phyloP scores from a whole-genome alignment of 2,329 filamentous ascomycete species.

The Cyanodermella asteris region DNA sequence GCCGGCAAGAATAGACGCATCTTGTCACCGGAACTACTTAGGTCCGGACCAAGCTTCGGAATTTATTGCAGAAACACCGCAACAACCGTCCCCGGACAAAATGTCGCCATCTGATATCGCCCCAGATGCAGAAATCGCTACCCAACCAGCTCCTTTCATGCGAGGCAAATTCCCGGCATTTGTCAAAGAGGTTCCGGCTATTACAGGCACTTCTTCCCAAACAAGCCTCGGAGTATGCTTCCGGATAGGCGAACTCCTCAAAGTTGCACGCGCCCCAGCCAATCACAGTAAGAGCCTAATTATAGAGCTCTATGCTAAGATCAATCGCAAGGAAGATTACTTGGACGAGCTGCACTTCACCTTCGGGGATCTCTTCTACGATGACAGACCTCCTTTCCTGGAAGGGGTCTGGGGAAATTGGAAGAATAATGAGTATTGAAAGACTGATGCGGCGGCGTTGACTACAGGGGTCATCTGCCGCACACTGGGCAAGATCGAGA shows the following conservation, averaged over 20 bases:
- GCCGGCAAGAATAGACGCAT: no score
- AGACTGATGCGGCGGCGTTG: conserved; percentile 24
- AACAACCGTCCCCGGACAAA: conserved; percentile 3
- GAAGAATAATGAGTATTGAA: conserved; percentile 22
- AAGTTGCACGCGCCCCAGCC: conserved; percentile 22
- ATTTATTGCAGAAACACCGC: conserved; percentile 3
- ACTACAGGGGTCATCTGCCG: conserved; percentile 20
- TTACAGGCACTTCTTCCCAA: conserved; percentile 29
- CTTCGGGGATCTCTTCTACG: conserved; percentile 41
- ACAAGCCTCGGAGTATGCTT: conserved; percentile 37
- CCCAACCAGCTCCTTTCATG: conserved; percentile 19
- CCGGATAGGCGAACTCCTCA: conserved; percentile 37
- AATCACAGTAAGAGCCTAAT: conserved; percentile 30
- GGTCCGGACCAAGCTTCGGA: no score
- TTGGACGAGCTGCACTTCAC: conserved; percentile 36
- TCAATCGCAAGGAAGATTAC: conserved; percentile 34
- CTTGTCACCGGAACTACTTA: no score
- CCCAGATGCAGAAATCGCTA: conserved; percentile 1
- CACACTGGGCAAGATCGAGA: conserved; percentile 26
- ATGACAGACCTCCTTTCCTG: conserved; percentile 31
- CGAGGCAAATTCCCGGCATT: conserved; percentile 29
- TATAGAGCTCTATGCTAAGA: conserved; percentile 38
- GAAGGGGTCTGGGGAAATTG: conserved; percentile 25
- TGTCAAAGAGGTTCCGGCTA: conserved; percentile 29
- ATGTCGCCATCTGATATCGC: conserved; percentile 3